Evolutionary conservation across 371 early-diverging fungal species (phyloP).

Genomic region (Amoeboradix gromovi): DNA sequence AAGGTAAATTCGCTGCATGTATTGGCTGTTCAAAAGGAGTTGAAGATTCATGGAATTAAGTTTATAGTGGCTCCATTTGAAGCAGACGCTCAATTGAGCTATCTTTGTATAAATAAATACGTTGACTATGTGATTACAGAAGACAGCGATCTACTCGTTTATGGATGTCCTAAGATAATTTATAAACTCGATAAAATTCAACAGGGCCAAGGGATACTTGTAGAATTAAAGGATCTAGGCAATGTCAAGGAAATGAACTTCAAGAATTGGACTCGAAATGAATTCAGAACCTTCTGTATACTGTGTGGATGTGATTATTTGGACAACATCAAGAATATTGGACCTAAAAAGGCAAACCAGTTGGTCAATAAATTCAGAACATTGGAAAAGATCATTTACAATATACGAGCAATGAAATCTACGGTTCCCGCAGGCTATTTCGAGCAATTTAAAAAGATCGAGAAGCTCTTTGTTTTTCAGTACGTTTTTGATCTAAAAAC

Average conservation of each 20-base stretch:
- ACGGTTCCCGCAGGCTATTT: slow-evolving; percentile 6
- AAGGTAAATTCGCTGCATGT: background rate
- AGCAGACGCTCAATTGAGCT: slow-evolving; percentile 90
- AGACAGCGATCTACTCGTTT: slow-evolving; percentile 87
- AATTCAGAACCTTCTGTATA: slow-evolving; percentile 69
- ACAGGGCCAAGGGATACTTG: slow-evolving; percentile 24
- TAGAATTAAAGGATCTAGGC: background rate
- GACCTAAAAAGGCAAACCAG: slow-evolving; percentile 48
- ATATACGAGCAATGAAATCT: slow-evolving; percentile 3
- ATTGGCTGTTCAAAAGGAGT: slow-evolving; percentile 5
- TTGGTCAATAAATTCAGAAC: slow-evolving; percentile 15
- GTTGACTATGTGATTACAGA: slow-evolving; percentile 69
- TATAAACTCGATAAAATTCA: slow-evolving; percentile 49
- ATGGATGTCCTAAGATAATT: slow-evolving; percentile 54
- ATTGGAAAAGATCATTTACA: slow-evolving; percentile 5
- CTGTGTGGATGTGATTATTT: slow-evolving; percentile 91
- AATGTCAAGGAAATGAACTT: background rate
- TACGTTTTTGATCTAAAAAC: slow-evolving; percentile 11
- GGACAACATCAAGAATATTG: slow-evolving; percentile 49
- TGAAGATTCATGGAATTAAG: slow-evolving; percentile 29
- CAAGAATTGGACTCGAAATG: slow-evolving; percentile 19
- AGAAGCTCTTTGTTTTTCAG: slow-evolving; percentile 11
- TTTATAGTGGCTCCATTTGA: slow-evolving; percentile 91
- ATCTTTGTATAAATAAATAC: slow-evolving; percentile 32
- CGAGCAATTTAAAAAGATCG: slow-evolving; percentile 8